These are phyloP conservation scores for Colletotrichum endophyticum DNA, from an alignment of 2,329 filamentous ascomycete species.

Conservation along the genomic window DNA sequence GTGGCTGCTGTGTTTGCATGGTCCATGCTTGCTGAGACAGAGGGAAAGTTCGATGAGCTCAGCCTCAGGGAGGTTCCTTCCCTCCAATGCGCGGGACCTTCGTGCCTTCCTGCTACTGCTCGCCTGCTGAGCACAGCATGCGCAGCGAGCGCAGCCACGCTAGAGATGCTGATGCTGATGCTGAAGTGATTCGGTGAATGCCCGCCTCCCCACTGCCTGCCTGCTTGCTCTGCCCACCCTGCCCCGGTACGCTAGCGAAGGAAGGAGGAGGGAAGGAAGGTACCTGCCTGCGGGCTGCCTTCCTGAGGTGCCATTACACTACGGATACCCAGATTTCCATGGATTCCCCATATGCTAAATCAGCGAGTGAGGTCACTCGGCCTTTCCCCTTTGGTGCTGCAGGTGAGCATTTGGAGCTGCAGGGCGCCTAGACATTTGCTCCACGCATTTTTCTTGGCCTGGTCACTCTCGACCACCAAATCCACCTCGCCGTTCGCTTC, in stretches of 20 bases:
- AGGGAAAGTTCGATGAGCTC: not conserved
- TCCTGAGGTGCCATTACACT: not conserved
- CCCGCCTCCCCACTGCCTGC: not conserved
- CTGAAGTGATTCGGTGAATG: not conserved
- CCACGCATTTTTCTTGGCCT: not conserved
- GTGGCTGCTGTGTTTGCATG: not conserved
- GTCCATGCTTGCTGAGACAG: not conserved
- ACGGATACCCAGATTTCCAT: not conserved
- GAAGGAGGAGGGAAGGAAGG: not conserved
- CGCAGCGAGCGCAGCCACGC: not conserved
- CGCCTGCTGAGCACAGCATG: not conserved
- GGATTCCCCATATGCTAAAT: not conserved
- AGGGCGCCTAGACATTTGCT: not conserved
- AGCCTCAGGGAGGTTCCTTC: not conserved
- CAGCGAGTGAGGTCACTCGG: constrained; percentile 9
- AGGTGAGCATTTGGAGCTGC: not conserved
- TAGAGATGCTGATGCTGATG: not conserved
- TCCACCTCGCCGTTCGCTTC: not conserved
- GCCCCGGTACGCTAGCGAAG: not conserved
- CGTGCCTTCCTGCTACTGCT: not conserved
- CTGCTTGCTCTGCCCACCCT: not conserved
- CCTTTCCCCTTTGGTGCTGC: not conserved
- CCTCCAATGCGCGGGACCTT: not conserved
- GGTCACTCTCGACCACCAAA: not conserved
- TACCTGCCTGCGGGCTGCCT: not conserved